Evolutionary conservation across 2,329 filamentous ascomycete genomes (phyloP), one percentile per base, ranked within the genome.

Genomic region (Blastomyces parvus): DNA sequence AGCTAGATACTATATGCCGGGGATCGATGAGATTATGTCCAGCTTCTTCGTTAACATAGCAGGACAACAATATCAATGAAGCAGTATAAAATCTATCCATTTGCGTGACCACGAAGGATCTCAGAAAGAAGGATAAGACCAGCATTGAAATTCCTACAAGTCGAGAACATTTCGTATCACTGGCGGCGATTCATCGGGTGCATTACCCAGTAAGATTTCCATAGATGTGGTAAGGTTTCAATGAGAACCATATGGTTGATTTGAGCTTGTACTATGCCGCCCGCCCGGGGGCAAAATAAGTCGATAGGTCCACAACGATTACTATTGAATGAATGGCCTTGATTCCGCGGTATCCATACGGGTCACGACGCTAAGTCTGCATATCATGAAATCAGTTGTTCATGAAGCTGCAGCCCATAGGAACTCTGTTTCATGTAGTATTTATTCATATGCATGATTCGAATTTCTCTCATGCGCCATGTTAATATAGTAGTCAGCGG

Each of bases 151-250:
- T 66, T 4, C 63, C 66, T 14, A 65, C 66, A 17, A 58, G 60
- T 13, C 62, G 50, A 27, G 64, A 62, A 14, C 52, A 64, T 44
- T 60, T 68, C 22, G 66, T 59, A 8, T 67, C 64, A 25, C 46
- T 66, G 52, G 66, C 66, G 17, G 67, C 65, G 5, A 66, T 67
- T 55, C 64, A 71, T 60, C 69, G 71, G 46, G 65, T 71, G 0
- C 69, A 71, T 53, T 71, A 69, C 44, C 44, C 70, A 61, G 69
- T 69, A 67, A 30, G 64, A 59, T 33, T 38, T 19, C 38, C 42
- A 22, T 38, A 11, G 2, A 46, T 19, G 9, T 30, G 27, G 27
- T 30, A 30, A 30, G 27, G 4, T 30, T 30, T 30, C 8, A 50
- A 3, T 4, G 33, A 33, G 44, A 19, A 55, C n/a, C 13, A 56